Evolutionary conservation across 2,329 filamentous ascomycete species (phyloP), one percentile per base, ranked within the genome.

Genomic region (Pyrenophora graminea): DNA sequence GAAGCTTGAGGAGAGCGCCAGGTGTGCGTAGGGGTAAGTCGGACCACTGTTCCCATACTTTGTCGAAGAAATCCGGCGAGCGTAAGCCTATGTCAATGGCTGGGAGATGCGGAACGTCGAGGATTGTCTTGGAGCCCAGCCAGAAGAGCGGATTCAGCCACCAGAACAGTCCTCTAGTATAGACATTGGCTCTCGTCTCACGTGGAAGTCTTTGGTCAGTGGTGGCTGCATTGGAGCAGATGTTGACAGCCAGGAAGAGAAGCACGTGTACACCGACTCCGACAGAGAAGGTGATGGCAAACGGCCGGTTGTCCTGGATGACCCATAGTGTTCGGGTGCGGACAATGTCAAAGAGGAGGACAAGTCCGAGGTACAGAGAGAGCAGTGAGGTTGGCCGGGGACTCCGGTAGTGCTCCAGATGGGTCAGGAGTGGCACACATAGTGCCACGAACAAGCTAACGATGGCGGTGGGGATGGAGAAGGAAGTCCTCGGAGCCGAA

Each of bases 1-100:
- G 53, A 79, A 79, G 68, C 73, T 79, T 10, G 73, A 79, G 13
- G 70, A 64, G n/a, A 39, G 37, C 21, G 10, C 21, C 21, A 25
- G 37, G 21, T 39, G 37, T 39, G n/a, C 37, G 37, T 39, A 9
- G 18, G 27, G 4, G 37, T 8, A 39, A 39, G 19, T 21, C 13
- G 10, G 37, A 27, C 37, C 37, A 39, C 15, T 39, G 37, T n/a
- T n/a, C 7, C 37, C 37, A 39, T 25, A 39, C 37, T 27, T 27
- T 39, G 12, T 39, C 37, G 19, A 27, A 39, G 13, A 39, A 39
- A 1, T 39, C 37, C 8, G 12, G 37, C 27, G 21, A 27, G 37
- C 37, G 37, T 19, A 39, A 39, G 21, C 21, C 37, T 25, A 21
- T 39, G 37, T 39, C 37, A 15, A 39, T 39, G 21, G 37, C 37